phyloP scores from a whole-genome alignment of 257 asterid genomes.

The Ocimum tenuiflorum region DNA sequence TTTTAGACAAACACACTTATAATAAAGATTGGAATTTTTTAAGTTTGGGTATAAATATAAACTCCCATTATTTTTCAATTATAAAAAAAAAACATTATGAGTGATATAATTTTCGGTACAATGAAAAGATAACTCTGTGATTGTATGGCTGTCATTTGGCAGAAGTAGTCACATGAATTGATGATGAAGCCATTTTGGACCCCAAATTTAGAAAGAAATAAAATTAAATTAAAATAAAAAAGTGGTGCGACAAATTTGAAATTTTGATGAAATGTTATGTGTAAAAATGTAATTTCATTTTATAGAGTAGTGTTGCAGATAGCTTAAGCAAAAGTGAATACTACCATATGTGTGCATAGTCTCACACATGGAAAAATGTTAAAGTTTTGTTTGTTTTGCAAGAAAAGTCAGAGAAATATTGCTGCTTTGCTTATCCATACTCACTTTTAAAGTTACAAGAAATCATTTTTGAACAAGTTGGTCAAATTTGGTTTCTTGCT shows the following conservation, averaged over 20 bases:
- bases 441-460: conserved; percentile 15
- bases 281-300: background rate
- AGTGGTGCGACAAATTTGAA: conserved; percentile 2
- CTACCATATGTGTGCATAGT: background rate
- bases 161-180: conserved; percentile 1
- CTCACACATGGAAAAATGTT: conserved; percentile 18
- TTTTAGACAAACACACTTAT: too few relatives aligned
- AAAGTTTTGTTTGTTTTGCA: conserved; percentile 30
- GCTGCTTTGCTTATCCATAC: conserved; percentile 15
- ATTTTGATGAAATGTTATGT: background rate
- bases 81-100: too few relatives aligned
- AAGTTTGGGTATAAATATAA: too few relatives aligned
- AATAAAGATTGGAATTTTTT: too few relatives aligned
- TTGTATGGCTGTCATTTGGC: conserved; percentile 5
- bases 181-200: conserved; percentile 1
- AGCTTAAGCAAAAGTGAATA: conserved; percentile 20
- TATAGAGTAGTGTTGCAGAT: conserved; percentile 10
- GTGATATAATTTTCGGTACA: background rate
- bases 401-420: conserved; percentile 27
- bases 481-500: conserved; percentile 23
- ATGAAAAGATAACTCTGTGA: background rate
- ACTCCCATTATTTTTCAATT: too few relatives aligned
- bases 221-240: too few relatives aligned
- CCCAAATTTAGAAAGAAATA: background rate
- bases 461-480: background rate